Evolutionary conservation across 2,329 filamentous ascomycete genomes (phyloP), one percentile per base, ranked within the genome.

Genomic region (Xylogone sp.): DNA sequence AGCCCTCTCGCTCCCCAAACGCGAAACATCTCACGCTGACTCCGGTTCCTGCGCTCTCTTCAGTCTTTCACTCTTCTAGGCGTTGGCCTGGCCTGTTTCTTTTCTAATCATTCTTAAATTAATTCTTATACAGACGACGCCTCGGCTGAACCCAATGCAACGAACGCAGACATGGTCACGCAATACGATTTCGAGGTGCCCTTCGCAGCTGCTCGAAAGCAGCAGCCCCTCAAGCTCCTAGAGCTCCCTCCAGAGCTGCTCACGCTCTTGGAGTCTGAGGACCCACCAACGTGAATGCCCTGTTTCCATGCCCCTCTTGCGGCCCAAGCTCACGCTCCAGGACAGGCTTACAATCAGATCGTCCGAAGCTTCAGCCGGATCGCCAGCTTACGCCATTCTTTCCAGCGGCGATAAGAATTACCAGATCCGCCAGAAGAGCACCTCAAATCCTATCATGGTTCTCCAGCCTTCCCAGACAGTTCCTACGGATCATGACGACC

Each of bases 391-490:
- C 12, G 81, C 81, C 21, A 63, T 83, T 42, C 73, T 86, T 49
- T 76, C 70, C 58, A 74, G 75, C 1, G 74, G 73, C 3, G 66
- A 70, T 49, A 77, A 75, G 58, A 77, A 75, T 16, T 86, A 83
- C 68, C 74, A 74, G 5, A 72, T 86, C 45, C 79, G 79, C 24
- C 83, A 86, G 61, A 86, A 86, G 64, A 86, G 85, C 64, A 85
- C 83, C 0, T 86, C 83, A 44, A 86, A 86, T 62, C 77, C 79
- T n/a, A 72, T 86, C 45, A 78, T 85, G 59, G 65, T 86, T 2
- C 69, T 86, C 27, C 64, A 69, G 21, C 68, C 74, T 18, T 65
- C 63, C 4, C 39, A 42, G 1, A 62, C 60, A 1, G 22, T 43
- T 2, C 56, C 60, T 8, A 55, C 59, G 20, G 51, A 57, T 16